phyloP scores from a whole-genome alignment of 2,329 filamentous ascomycete genomes.

The Balansia obtecta region DNA sequence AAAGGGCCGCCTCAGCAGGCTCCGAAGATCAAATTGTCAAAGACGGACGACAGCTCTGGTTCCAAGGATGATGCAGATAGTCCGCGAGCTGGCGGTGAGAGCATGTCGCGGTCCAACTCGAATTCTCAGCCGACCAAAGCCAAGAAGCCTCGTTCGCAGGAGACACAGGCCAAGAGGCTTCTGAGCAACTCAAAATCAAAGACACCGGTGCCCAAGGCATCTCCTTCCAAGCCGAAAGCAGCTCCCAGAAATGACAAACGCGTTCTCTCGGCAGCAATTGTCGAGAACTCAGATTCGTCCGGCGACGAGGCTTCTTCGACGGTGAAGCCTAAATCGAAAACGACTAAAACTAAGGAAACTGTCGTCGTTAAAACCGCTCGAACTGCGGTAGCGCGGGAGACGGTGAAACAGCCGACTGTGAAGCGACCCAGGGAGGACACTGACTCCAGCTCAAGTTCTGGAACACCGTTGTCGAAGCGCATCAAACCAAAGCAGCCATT shows the following conservation, averaged over 20 bases:
- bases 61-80: slow-evolving; percentile 25
- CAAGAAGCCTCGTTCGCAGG: slow-evolving; percentile 43
- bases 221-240: slow-evolving; percentile 30
- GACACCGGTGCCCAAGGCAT: slow-evolving; percentile 17
- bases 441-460: slow-evolving; percentile 48
- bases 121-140: slow-evolving; percentile 36
- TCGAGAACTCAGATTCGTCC: slow-evolving; percentile 43
- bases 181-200: slow-evolving; percentile 26
- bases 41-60: slow-evolving; percentile 33
- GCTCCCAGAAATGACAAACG: slow-evolving; percentile 24
- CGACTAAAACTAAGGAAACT: slow-evolving; percentile 20
- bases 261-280: slow-evolving; percentile 42
- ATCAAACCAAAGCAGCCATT: slow-evolving; percentile 35
- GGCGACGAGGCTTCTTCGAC: slow-evolving; percentile 31
- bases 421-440: slow-evolving; percentile 42
- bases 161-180: slow-evolving; percentile 44
- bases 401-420: slow-evolving; percentile 20
- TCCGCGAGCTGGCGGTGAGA: slow-evolving; percentile 23
- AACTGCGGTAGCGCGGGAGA: slow-evolving; percentile 18
- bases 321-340: slow-evolving; percentile 17
- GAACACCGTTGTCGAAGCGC: slow-evolving; percentile 45
- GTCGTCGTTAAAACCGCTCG: slow-evolving; percentile 22
- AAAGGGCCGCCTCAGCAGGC: slow-evolving; percentile 34
- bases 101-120: slow-evolving; percentile 37
- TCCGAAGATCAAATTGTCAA: slow-evolving; percentile 38